Percentiles rank a stretch among this genome's conserved stretches.
phyloP scores from a whole-genome alignment of 1,284 basidiomycete species.

The Ustilago tritici region DNA sequence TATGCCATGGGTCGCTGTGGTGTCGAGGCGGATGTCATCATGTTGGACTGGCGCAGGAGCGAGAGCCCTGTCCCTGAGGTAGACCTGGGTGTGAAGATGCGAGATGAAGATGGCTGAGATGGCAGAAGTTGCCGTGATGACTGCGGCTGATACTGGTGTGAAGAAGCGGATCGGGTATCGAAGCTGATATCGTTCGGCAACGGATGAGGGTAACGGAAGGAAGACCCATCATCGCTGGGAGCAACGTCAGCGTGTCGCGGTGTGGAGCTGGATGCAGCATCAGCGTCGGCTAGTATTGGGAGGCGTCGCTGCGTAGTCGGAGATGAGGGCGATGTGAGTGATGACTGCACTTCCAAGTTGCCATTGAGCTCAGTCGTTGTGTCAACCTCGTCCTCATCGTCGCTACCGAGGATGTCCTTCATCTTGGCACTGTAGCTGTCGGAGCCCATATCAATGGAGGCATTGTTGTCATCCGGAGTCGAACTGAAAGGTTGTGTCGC shows the following conservation, averaged over 20 bases:
- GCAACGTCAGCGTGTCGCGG: conserved; percentile 16
- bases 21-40: conserved; percentile 24
- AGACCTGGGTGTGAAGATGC: conserved; percentile 43
- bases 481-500: conserved; percentile 6
- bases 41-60: conserved; percentile 26
- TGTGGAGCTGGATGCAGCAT: conserved; percentile 22
- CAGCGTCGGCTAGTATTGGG: conserved; percentile 2
- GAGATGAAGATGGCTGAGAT: conserved; percentile 28
- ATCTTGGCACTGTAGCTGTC: conserved; percentile 51
- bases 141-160: conserved; percentile 19
- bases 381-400: conserved; percentile 27
- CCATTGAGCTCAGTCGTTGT: background rate
- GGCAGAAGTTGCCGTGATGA: conserved; percentile 18
- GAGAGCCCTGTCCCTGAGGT: conserved; percentile 33
- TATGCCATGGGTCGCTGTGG: conserved; percentile 45
- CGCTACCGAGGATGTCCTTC: conserved; percentile 58
- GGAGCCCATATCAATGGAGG: conserved; percentile 31
- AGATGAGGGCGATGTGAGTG: conserved; percentile 13
- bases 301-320: conserved; percentile 25
- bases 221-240: conserved; percentile 34
- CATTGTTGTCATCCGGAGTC: conserved; percentile 28
- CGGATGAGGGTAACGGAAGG: conserved; percentile 33
- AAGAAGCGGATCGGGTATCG: conserved; percentile 33
- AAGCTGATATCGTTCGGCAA: conserved; percentile 44
- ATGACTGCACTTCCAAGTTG: background rate